Evolutionary conservation across 495 filamentous ascomycete genomes (phyloP).

Genomic region (Aspergillus affinis): DNA sequence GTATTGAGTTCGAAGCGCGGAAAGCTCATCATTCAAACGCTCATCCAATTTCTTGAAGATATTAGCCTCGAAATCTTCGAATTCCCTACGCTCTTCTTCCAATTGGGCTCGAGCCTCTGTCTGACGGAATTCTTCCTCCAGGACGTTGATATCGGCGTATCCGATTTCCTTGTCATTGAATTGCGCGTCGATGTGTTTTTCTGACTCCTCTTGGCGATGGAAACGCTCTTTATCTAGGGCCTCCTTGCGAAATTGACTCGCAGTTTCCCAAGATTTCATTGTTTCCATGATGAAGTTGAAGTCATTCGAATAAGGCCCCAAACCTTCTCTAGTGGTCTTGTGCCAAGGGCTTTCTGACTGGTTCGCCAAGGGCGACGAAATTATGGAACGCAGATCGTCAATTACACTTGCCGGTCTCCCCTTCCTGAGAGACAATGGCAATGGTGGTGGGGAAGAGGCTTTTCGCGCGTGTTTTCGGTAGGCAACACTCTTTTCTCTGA

Average conservation of each 20-base stretch:
- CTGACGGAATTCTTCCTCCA: constrained; percentile 62
- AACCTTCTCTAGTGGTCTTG: constrained; percentile 32
- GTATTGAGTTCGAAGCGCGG: constrained; percentile 51
- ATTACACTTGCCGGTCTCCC: constrained; percentile 24
- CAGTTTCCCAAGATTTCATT: constrained; percentile 46
- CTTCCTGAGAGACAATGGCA: constrained; percentile 34
- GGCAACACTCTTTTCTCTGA: constrained; percentile 44
- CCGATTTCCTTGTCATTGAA: constrained; percentile 61
- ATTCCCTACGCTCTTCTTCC: constrained; percentile 56
- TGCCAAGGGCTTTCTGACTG: constrained; percentile 38
- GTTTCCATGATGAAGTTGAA: constrained; percentile 51
- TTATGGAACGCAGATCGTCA: constrained; percentile 37
- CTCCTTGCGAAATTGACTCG: constrained; percentile 40
- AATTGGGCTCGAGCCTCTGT: constrained; percentile 52
- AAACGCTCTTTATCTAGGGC: constrained; percentile 49
- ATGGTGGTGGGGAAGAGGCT: constrained; percentile 26
- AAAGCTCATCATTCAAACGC: constrained; percentile 52
- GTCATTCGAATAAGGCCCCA: constrained; percentile 41
- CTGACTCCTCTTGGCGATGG: constrained; percentile 54
- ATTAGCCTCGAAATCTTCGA: constrained; percentile 48
- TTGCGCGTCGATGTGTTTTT: constrained; percentile 52
- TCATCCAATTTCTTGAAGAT: constrained; percentile 55
- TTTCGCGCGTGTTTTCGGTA: constrained; percentile 28
- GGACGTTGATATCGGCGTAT: constrained; percentile 58
- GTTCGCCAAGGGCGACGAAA: constrained; percentile 35